phyloP scores from a whole-genome alignment of 2,329 filamentous ascomycete species.

The Nannizziopsis arthrosporioides region DNA sequence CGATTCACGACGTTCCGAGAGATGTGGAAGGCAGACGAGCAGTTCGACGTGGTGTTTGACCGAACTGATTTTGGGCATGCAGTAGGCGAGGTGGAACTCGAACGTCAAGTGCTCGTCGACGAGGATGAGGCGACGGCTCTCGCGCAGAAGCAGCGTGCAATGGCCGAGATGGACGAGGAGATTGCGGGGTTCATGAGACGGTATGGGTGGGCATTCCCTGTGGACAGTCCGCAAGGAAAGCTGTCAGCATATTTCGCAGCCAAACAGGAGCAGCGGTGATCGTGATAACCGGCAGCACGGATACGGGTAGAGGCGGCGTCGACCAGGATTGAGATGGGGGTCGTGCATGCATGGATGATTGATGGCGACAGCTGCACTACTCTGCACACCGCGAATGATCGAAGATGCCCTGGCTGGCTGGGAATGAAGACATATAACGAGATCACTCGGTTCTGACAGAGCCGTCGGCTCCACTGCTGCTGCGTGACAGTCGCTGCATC shows the following conservation, averaged over 20 bases:
- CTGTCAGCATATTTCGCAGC: slow-evolving; percentile 22
- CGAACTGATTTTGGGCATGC: slow-evolving; percentile 24
- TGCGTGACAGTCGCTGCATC: too few relatives aligned
- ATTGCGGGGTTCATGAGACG: slow-evolving; percentile 20
- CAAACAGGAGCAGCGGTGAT: not conserved
- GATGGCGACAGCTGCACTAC: too few relatives aligned
- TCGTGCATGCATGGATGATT: too few relatives aligned
- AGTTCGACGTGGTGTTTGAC: slow-evolving; percentile 23
- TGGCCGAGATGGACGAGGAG: slow-evolving; percentile 14
- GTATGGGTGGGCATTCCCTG: slow-evolving; percentile 20
- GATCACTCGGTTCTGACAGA: too few relatives aligned
- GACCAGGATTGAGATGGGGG: too few relatives aligned
- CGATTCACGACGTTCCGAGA: slow-evolving; percentile 20
- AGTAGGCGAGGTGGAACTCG: slow-evolving; percentile 26
- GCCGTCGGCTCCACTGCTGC: too few relatives aligned
- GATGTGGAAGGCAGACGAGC: slow-evolving; percentile 20
- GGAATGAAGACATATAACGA: too few relatives aligned
- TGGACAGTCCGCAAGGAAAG: slow-evolving; percentile 20
- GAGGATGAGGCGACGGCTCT: slow-evolving; percentile 5
- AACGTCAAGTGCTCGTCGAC: slow-evolving; percentile 14
- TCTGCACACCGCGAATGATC: too few relatives aligned
- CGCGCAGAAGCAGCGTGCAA: slow-evolving; percentile 4
- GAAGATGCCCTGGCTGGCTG: too few relatives aligned
- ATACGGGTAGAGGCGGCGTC: too few relatives aligned
- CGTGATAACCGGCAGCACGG: not conserved